These are phyloP conservation scores for Hansenula sp. DNA, from an alignment of 1,139 yeast genomes.

Conservation along the genomic window DNA sequence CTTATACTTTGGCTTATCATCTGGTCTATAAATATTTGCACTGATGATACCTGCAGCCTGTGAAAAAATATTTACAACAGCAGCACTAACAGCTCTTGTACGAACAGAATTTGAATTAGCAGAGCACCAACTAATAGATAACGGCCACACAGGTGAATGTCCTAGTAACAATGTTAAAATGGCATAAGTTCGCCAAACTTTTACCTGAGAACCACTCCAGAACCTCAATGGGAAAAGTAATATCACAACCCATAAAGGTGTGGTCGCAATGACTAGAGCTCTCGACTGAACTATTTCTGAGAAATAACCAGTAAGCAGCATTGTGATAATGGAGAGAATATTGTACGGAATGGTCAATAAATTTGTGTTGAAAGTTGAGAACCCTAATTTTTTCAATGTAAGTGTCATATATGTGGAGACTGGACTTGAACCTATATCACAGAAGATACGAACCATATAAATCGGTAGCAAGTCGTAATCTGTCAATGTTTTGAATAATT, in stretches of 20 bases:
- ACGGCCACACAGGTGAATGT: neutral
- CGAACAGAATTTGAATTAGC: neutral
- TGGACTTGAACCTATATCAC: neutral
- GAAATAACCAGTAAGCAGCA: neutral
- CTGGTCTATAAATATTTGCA: constrained; percentile 47
- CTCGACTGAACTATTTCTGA: neutral
- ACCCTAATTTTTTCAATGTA: neutral
- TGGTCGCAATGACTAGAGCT: neutral
- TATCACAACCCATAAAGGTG: neutral
- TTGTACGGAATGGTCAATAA: neutral
- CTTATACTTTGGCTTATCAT: constrained; percentile 53
- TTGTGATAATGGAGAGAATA: neutral
- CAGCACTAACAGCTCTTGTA: neutral
- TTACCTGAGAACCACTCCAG: neutral
- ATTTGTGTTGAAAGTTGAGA: neutral
- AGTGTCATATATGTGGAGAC: neutral
- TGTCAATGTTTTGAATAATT: neutral
- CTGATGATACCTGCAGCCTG: constrained; percentile 51
- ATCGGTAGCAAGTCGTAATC: neutral
- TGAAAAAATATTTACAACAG: constrained; percentile 26
- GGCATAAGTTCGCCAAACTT: neutral
- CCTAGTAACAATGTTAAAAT: neutral
- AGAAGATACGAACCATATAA: neutral
- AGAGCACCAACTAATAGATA: neutral
- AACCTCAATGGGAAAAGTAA: neutral